Evolutionary conservation across 805 yeast genomes (phyloP).

Genomic region (Wickerhamiella brachini): DNA sequence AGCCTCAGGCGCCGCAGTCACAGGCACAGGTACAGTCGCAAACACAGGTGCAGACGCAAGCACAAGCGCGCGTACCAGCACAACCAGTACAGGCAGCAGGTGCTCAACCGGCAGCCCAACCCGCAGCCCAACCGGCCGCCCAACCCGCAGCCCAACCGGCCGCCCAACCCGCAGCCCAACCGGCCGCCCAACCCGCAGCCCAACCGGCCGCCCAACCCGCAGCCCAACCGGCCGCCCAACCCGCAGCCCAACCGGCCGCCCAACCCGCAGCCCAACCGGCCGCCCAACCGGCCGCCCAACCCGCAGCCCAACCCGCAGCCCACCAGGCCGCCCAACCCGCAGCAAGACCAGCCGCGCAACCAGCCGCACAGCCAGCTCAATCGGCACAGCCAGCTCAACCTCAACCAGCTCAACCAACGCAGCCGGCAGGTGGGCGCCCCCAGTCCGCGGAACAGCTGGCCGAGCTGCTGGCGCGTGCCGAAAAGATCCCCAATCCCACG

Average conservation of each 20-base stretch:
- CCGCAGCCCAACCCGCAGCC: slow-evolving; percentile 5
- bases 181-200: slow-evolving; percentile 4
- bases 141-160: too few species aligned
- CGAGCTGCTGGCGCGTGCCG: slow-evolving; percentile 25
- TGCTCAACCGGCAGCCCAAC: too few species aligned
- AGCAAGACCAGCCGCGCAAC: slow-evolving; percentile 3
- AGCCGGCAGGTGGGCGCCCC: slow-evolving; percentile 5
- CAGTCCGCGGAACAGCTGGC: slow-evolving; percentile 22
- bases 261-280: too few species aligned
- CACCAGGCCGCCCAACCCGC: slow-evolving; percentile 4
- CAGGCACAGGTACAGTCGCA: too few species aligned
- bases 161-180: too few species aligned
- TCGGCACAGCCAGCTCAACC: slow-evolving; percentile 5
- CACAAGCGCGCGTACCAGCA: too few species aligned
- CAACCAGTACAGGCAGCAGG: too few species aligned
- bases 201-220: slow-evolving; percentile 3
- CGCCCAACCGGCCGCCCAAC: too few species aligned
- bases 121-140: too few species aligned
- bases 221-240: slow-evolving; percentile 3
- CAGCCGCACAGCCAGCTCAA: neutral
- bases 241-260: neutral
- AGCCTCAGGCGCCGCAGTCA: too few species aligned
- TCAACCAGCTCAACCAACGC: slow-evolving; percentile 1
- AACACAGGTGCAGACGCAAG: too few species aligned
- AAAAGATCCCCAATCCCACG: slow-evolving; percentile 25